Base-by-base conservation (phyloP, 2,329 filamentous ascomycete species). In the Aspergillus sergii region DNA sequence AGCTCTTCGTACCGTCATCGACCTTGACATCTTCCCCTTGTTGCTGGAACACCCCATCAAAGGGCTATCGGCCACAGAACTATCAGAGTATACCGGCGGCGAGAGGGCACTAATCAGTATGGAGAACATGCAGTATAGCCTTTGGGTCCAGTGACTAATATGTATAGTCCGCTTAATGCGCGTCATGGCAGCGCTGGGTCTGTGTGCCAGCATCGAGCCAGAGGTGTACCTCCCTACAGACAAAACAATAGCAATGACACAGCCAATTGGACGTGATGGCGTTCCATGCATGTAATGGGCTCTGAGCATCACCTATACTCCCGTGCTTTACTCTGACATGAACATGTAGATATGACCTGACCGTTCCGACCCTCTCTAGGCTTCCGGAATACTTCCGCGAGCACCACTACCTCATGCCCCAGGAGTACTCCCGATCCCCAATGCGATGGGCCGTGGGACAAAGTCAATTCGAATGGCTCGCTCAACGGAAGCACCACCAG, bases 401-500 rank as follows among this genome's bases (percentile, higher is more conserved):
- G 1, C 66, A 73, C 53, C 62, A 66, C 19, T 77, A 75, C 63
- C 48, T 34, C 26, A 72, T 70, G 9, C 75, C 74, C 0, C 64
- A 68, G 23, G 74, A 76, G 36, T 75, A 75, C 59, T 50, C 69
- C 2, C 59, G 30, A 7, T 74, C 70, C 0, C 75, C 72, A 4
- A 76, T 76, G 74, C 65, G 71, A 46, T 76, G 72, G 71, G 70
- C 72, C 0, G 73, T 76, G 4, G 73, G 74, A 1, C 66, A 74
- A 30, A 74, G 73, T 46, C 73, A 76, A 30, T 76, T 76, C 48
- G 75, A 76, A 46, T 76, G 73, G 73, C 64, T 76, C 14, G 72
- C 69, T 1, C 66, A 63, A 16, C 62, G 71, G 32, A 60, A 67
- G 30, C 60, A 69, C 12, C 71, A 75, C 12, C 73, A 75, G 50